Evolutionary conservation across 2,329 filamentous ascomycete genomes (phyloP).

Genomic region (Colletotrichum trifolii): DNA sequence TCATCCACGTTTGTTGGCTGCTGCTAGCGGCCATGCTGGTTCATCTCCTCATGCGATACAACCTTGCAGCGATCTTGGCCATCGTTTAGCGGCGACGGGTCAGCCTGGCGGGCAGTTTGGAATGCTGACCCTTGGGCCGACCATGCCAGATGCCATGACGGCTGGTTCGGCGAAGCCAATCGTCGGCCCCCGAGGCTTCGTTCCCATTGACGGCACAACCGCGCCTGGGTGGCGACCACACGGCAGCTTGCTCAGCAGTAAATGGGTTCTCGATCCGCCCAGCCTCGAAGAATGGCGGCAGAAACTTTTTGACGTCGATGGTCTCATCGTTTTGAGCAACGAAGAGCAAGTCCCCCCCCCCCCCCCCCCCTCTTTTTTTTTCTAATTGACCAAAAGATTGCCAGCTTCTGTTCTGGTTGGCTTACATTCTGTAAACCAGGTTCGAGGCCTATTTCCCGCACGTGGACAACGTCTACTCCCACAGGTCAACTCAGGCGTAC

Average conservation of each 20-base stretch:
- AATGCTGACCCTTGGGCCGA: conserved; percentile 52
- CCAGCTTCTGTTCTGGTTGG: too few species aligned
- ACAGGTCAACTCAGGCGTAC: conserved; percentile 83
- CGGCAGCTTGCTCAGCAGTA: conserved; percentile 63
- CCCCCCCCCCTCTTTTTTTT: background rate
- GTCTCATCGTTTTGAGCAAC: conserved; percentile 76
- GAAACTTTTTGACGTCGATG: conserved; percentile 79
- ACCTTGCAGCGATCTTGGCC: background rate
- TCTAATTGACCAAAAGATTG: background rate
- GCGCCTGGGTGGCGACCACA: conserved; percentile 48
- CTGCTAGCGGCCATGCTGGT: too few species aligned
- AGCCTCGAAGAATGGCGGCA: conserved; percentile 76
- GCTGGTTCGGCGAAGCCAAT: conserved; percentile 52
- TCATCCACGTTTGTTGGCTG: too few species aligned
- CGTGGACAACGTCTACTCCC: conserved; percentile 86
- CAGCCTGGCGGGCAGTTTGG: conserved; percentile 56
- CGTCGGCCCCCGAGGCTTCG: conserved; percentile 41
- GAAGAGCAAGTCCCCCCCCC: conserved; percentile 68
- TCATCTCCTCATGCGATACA: background rate
- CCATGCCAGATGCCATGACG: conserved; percentile 44
- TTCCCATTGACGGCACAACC: conserved; percentile 30
- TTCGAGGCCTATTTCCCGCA: conserved; percentile 86
- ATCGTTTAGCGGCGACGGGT: conserved; percentile 37
- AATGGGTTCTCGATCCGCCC: conserved; percentile 73
- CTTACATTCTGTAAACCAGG: conserved; percentile 52